Base-by-base conservation (phyloP, 352 stramenopile species). In the Phytophthora fragariaefolia region DNA sequence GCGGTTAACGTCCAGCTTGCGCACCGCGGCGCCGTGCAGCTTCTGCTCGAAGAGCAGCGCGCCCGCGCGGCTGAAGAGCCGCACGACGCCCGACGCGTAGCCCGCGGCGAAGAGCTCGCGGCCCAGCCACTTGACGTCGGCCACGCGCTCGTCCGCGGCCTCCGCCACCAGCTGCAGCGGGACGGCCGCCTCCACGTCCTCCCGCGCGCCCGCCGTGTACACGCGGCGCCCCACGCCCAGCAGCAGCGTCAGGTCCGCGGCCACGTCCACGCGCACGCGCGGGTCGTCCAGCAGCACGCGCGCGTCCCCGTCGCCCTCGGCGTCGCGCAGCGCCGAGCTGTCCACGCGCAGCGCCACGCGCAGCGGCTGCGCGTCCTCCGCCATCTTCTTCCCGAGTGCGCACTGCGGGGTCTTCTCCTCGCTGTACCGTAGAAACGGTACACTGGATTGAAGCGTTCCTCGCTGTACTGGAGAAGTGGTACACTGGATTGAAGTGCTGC, bases 51-150 rank as follows among this genome's bases (percentile, higher is more conserved):
- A 89, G 4, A 80, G 59, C 8, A 93, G 48, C 20, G 74, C 76
- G 0, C 83, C 83, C 36, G 76, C 42, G 15, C 73, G 74, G 28
- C 67, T 76, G 36, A 92, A 91, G 8, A 93, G 68, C 13, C 85
- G 85, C 36, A 93, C 47, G 10, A 87, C 51, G 4, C 85, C 85
- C 0, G 83, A 86, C 20, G 76, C 73, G 61, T 90, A 92, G 57
- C 83, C 80, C 27, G 58, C 73, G 12, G 66, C 77, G 18, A 93
- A 76, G n/a, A 79, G 66, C 34, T 89, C 82, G 10, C 63, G 58
- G 47, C 82, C 64, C 48, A 93, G 70, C 83, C 83, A 93, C 59
- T 91, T 92, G 49, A 92, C 73, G 53, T 90, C 80, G 10, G 76
- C 72, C 6, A 92, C 70, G 1, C 54, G 38, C 45, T 91, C 83